Evolutionary conservation across 169 alveolate species (phyloP), one percentile per base, ranked within the genome.

Genomic region (Theileria annulata): DNA sequence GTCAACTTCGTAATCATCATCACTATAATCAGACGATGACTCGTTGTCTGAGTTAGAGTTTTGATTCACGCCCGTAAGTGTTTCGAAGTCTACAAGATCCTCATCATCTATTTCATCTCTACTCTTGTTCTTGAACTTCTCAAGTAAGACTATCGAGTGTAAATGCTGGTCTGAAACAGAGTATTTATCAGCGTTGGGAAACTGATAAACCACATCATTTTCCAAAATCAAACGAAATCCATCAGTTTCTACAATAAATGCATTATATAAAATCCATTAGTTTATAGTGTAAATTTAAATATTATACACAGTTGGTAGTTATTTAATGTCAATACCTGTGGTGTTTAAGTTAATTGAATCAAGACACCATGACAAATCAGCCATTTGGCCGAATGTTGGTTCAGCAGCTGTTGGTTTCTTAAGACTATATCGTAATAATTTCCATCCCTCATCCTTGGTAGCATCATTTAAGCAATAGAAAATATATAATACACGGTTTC

Each of bases 71-170:
- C 51, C n/a, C 17, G 28, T 48, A n/a, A 82, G 48, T 30, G 31
- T 6, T 12, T 76, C 75, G 3, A 71, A 68, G 60, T 82, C 89
- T 56, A 76, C 56, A 60, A 62, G 84, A 37, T 82, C 89, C 77
- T 82, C 89, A 1, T 82, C 89, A 64, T 82, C 89, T 23, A 82
- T 47, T 9, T 82, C 89, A 4, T 35, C 75, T 35, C 58, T 54
- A 63, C 48, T 27, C 15, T 79, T 71, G 15, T 70, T 71, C 86
- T 68, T 75, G 60, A 75, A 82, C 28, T 78, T 68, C 21, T 47
- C 59, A 0, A 75, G 69, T 35, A 82, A 49, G 1, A 60, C 71
- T 5, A 72, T 42, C 6, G 87, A n/a, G 62, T 76, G 77, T 13
- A 23, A 47, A 35, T 72, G 49, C 10, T 35, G 19, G 48, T 62